These are phyloP conservation scores for Biscutella laevigata DNA, from an alignment of 441 rosid species.

Conservation along the genomic window DNA sequence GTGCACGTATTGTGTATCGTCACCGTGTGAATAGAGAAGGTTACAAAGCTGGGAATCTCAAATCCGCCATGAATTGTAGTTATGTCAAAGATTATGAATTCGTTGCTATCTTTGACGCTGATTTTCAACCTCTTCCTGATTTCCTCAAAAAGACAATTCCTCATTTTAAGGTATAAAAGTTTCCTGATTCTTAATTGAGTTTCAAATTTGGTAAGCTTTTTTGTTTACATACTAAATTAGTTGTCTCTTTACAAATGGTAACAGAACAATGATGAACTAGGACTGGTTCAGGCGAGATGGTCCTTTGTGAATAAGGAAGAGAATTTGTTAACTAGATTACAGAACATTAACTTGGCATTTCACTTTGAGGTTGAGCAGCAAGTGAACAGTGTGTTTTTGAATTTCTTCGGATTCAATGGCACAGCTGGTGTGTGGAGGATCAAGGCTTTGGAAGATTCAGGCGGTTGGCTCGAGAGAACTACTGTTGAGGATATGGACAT, in stretches of 20 bases:
- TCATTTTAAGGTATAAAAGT: conserved; percentile 74
- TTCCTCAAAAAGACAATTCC: conserved; percentile 75
- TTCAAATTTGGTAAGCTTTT: too few relatives aligned
- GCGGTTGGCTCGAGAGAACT: conserved; percentile 96
- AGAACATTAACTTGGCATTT: conserved; percentile 76
- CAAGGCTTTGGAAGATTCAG: conserved; percentile 89
- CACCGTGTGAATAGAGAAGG: conserved; percentile 81
- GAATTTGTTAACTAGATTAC: conserved; percentile 77
- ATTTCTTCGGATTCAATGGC: conserved; percentile 92
- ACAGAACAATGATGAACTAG: conserved; percentile 74
- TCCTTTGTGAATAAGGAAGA: conserved; percentile 91
- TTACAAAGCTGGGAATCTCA: conserved; percentile 90
- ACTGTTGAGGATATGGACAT: conserved; percentile 98
- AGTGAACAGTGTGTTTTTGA: conserved; percentile 72
- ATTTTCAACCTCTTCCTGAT: conserved; percentile 81
- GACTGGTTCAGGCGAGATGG: conserved; percentile 91
- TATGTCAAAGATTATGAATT: conserved; percentile 82
- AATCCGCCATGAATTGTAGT: conserved; percentile 86
- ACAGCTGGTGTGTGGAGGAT: conserved; percentile 98
- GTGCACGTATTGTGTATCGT: conserved; percentile 68
- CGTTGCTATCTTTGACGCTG: conserved; percentile 89
- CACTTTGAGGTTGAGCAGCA: conserved; percentile 98
- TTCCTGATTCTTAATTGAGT: too few relatives aligned
- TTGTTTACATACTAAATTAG: neutral
- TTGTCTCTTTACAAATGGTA: neutral